These are phyloP conservation scores for Chamaenerion angustifolium DNA, from an alignment of 345 rosid genomes.

Conservation along the genomic window DNA sequence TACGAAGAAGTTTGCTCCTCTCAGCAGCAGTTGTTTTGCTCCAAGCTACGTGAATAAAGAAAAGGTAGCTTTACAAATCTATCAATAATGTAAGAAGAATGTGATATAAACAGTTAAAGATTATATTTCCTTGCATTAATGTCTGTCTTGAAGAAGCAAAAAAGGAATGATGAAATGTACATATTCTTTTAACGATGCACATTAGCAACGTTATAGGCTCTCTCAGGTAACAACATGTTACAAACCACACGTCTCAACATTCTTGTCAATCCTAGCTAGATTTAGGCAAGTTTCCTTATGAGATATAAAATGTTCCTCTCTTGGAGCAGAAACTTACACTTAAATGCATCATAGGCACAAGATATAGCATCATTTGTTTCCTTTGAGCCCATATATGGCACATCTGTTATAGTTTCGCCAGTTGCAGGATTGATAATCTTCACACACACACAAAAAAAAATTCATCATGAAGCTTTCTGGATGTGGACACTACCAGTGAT, in stretches of 20 bases:
- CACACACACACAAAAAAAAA: not conserved
- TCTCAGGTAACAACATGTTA: no score
- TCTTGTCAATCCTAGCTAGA: not conserved
- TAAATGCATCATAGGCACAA: conserved; percentile 64
- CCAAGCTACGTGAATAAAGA: conserved; percentile 43
- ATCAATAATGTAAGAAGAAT: not conserved
- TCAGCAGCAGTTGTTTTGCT: conserved; percentile 71
- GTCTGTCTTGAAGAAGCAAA: no score
- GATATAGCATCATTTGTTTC: conserved; percentile 88
- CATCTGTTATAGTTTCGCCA: conserved; percentile 60
- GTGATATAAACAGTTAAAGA: not conserved
- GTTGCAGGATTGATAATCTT: conserved; percentile 91
- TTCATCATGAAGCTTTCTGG: not conserved
- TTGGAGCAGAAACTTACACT: conserved; percentile 25
- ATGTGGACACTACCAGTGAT: not conserved
- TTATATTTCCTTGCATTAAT: no score
- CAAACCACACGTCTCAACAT: no score
- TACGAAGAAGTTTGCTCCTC: conserved; percentile 64
- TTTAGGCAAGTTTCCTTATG: not conserved
- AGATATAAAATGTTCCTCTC: no score
- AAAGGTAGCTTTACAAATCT: not conserved
- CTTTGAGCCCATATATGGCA: conserved; percentile 64
- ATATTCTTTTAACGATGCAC: no score
- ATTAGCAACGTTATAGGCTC: no score
- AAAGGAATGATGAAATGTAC: no score